Evolutionary conservation across 2,329 filamentous ascomycete genomes (phyloP), one percentile per base, ranked within the genome.

Genomic region (Apiospora pterosperma): DNA sequence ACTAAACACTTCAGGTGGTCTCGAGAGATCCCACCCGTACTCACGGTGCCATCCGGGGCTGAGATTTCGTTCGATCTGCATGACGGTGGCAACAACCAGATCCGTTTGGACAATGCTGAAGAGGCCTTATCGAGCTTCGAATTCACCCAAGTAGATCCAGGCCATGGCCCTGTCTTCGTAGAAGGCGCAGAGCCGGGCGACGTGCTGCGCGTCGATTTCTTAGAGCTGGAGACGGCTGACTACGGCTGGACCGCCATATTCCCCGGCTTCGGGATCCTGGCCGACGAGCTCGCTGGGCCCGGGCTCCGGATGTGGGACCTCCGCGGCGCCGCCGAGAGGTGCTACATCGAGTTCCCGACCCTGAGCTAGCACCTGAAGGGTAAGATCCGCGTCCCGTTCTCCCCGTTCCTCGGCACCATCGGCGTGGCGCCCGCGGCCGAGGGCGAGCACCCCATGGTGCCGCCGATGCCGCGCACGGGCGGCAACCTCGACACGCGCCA

Each of bases 401-500:
- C 78, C 25, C 84, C 84, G 0, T 86, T 85, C 70, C 75, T 85
- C 11, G 84, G 84, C 23, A 78, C 84, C 36, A 81, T 85, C 67
- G 84, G 83, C 36, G 74, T 86, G 5, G 83, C 84, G 0, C 83
- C 80, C 0, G 78, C 76, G 12, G 73, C 77, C 12, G 74, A 77
- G 25, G 81, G 79, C 31, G 79, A 83, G 58, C 78, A 83, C 62
- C 77, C 77, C 31, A 85, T 80, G 4, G 82, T 86, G 21, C 83
- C 83, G 28, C 83, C 84, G 16, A 55, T 55, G 0, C 80, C 81
- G 60, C 76, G 80, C 31, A 81, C 79, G 4, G 84, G 84, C 59
- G 84, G 84, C n/a, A 86, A 86, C 69, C 78, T 86, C 59, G 84
- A 86, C 71, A 84, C 82, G 66, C 80, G 80, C 48, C 79, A 85